Evolutionary conservation across 352 stramenopile species (phyloP).

Genomic region (Phytophthora melonis): DNA sequence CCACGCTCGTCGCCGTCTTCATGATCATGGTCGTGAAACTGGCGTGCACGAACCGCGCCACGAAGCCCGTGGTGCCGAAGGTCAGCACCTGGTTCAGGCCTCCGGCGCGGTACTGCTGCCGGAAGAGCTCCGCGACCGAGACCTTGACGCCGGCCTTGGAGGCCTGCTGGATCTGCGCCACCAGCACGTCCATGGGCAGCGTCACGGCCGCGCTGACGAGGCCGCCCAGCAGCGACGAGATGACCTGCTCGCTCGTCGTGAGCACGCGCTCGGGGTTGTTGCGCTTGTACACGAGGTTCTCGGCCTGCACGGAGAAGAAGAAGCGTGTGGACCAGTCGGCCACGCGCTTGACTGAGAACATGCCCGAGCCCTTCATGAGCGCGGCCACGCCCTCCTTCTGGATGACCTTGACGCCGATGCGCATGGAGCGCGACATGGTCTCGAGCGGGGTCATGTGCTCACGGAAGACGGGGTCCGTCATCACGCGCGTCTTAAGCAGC

Average conservation of each 20-base stretch:
- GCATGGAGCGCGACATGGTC: slow-evolving; percentile 84
- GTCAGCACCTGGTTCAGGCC: slow-evolving; percentile 81
- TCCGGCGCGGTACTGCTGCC: slow-evolving; percentile 74
- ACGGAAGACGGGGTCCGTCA: slow-evolving; percentile 94
- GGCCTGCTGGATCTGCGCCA: slow-evolving; percentile 94
- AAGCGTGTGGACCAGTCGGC: slow-evolving; percentile 94
- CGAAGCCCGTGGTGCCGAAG: slow-evolving; percentile 88
- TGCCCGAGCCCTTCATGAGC: slow-evolving; percentile 93
- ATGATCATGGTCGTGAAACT: slow-evolving; percentile 94
- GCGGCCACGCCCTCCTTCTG: slow-evolving; percentile 84
- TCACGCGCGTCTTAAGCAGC: slow-evolving; percentile 95
- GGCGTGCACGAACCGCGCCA: slow-evolving; percentile 74
- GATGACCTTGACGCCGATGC: slow-evolving; percentile 92
- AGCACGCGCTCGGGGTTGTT: slow-evolving; percentile 68
- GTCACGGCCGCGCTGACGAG: slow-evolving; percentile 81
- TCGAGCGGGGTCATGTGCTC: slow-evolving; percentile 88
- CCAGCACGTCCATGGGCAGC: slow-evolving; percentile 93
- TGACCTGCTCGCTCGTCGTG: slow-evolving; percentile 79
- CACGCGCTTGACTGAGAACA: slow-evolving; percentile 94
- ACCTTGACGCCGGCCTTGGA: slow-evolving; percentile 90
- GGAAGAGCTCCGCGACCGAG: slow-evolving; percentile 77
- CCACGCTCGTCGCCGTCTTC: slow-evolving; percentile 87
- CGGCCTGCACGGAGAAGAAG: slow-evolving; percentile 91
- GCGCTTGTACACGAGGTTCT: slow-evolving; percentile 83
- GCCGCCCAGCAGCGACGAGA: slow-evolving; percentile 87